Base-by-base conservation (phyloP, 345 rosid genomes). In the thale cress (Arabidopsis thaliana) region DNA sequence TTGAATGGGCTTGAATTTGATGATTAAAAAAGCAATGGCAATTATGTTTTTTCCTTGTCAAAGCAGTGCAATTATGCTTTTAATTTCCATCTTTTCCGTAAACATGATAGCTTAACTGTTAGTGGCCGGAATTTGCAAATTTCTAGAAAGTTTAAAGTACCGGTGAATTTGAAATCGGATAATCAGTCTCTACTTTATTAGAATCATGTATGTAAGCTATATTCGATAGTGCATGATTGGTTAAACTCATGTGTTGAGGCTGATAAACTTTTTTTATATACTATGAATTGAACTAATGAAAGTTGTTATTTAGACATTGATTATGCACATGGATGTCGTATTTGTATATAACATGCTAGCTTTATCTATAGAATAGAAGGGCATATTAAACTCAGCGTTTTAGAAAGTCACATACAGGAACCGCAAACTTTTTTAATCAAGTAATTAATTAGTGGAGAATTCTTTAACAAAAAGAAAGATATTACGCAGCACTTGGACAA, bases 21-120 rank as follows among this genome's bases (percentile, higher is more conserved):
- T 74, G 78, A 66, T 38, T 74, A 58, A 38, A 67, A 37, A 66
- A 58, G 59, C 53, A 56, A 56, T 33, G 4, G 38, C 20, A 65
- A 73, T 73, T 44, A 64, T 73, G 70, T 22, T 51, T 42, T 52
- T 32, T 53, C 46, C 23, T 44, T 34, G 45, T 33, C 23, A 53
- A 73, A 55, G 46, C 46, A 73, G 22, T 14, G 65, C 50, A 56
- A 65, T 64, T 44, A 65, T 73, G 71, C 25, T 42, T 48, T 65
- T 65, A 65, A 44, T 74, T 56, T 46, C 65, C 41, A 56, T 46
- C 1, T 34, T 64, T 40, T 61, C 58, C 30, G 12, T 45, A 45
- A 53, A 14, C 45, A 59, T 71, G 8, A 32, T 34, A 34, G 20
- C 60, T 28, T 44, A 40, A 32, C 14, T 30, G 42, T 11, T 55